Evolutionary conservation across 2,329 filamentous ascomycete species (phyloP).

Genomic region (Coniochaeta prunicola): DNA sequence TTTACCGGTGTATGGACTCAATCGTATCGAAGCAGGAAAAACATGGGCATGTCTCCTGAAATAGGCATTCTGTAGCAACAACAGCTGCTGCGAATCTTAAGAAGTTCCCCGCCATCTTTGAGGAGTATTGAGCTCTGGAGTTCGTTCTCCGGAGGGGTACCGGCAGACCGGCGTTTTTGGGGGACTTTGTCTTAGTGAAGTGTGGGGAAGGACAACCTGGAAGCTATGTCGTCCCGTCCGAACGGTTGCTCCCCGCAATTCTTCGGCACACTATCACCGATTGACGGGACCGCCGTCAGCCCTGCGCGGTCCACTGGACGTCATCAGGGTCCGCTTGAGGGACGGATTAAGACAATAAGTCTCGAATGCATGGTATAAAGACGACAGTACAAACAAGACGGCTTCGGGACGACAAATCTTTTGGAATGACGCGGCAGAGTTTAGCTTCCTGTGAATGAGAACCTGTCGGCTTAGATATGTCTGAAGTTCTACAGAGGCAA

Average conservation of each 20-base stretch:
- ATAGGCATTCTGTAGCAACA: not conserved
- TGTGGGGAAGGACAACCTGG: not conserved
- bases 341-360: not conserved
- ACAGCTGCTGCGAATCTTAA: not conserved
- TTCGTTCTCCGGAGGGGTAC: not conserved
- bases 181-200: not conserved
- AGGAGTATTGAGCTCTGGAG: not conserved
- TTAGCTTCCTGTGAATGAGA: not conserved
- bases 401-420: no score
- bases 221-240: not conserved
- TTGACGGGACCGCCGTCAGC: not conserved
- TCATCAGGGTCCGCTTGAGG: not conserved
- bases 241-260: not conserved
- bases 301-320: not conserved
- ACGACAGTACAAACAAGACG: not conserved
- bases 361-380: not conserved
- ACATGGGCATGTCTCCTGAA: not conserved
- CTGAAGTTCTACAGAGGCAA: not conserved
- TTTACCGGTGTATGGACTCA: not conserved
- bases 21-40: not conserved
- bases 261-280: not conserved
- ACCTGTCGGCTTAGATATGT: not conserved
- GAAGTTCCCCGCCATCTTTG: not conserved
- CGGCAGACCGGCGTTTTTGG: not conserved
- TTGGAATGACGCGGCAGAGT: not conserved